phyloP scores from a whole-genome alignment of 2,329 filamentous ascomycete genomes.

The Aaosphaeria arxii region DNA sequence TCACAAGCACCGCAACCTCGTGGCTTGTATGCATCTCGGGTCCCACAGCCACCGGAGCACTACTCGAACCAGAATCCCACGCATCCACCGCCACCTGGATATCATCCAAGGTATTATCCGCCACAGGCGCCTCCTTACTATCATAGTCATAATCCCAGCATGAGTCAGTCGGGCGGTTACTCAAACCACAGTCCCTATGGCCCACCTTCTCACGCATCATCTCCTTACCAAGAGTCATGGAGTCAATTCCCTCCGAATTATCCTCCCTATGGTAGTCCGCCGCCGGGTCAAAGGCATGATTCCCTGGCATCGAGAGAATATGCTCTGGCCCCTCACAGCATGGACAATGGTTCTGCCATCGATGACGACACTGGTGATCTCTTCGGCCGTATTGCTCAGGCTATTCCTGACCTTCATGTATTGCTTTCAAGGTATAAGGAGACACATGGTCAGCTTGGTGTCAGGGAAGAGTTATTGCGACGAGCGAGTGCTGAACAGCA shows the following conservation, averaged over 20 bases:
- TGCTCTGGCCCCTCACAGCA: slow-evolving; percentile 20
- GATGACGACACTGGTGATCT: slow-evolving; percentile 37
- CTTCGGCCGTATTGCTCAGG: slow-evolving; percentile 37
- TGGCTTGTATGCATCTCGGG: slow-evolving; percentile 32
- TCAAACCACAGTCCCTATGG: slow-evolving; percentile 27
- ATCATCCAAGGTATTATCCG: slow-evolving; percentile 36
- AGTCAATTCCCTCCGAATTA: slow-evolving; percentile 33
- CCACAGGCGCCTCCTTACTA: slow-evolving; percentile 34
- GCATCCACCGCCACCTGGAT: slow-evolving; percentile 60
- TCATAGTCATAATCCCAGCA: slow-evolving; percentile 27
- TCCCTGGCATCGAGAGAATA: slow-evolving; percentile 35
- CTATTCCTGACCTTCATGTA: slow-evolving; percentile 37
- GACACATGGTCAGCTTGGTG: slow-evolving; percentile 49
- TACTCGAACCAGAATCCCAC: slow-evolving; percentile 15
- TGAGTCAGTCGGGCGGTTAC: slow-evolving; percentile 32
- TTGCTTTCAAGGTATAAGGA: slow-evolving; percentile 47
- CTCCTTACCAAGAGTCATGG: slow-evolving; percentile 36
- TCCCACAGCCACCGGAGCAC: slow-evolving; percentile 31
- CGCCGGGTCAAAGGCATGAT: slow-evolving; percentile 31
- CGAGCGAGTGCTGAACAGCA: slow-evolving; percentile 50
- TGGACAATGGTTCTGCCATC: slow-evolving; percentile 30
- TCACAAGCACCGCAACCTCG: slow-evolving; percentile 20
- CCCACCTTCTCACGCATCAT: slow-evolving; percentile 33
- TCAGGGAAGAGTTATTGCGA: slow-evolving; percentile 49
- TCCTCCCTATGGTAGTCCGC: slow-evolving; percentile 32